Percentiles rank a stretch among this genome's conserved stretches.
These are phyloP conservation scores for Pythium sukuiense DNA, from an alignment of 352 stramenopile species.

Conservation along the genomic window DNA sequence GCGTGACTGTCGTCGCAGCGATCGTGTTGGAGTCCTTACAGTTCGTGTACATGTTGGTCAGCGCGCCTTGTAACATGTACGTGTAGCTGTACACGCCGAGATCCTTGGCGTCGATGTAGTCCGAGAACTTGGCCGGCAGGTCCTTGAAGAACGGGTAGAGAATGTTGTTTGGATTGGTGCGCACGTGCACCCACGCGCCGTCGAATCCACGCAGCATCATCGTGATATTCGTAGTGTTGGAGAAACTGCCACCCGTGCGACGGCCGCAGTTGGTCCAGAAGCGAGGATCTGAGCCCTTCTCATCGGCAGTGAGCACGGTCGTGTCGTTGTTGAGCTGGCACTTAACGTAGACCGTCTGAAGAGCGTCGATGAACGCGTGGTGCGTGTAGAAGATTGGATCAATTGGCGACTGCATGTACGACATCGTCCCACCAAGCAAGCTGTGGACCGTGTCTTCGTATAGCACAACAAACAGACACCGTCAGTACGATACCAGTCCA, in stretches of 20 bases:
- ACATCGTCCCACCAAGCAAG: conserved; percentile 18
- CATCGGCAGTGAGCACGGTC: conserved; percentile 16
- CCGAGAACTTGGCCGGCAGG: conserved; percentile 37
- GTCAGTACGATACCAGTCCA: neutral
- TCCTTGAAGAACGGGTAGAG: conserved; percentile 71
- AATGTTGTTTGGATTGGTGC: conserved; percentile 36
- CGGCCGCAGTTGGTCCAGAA: conserved; percentile 37
- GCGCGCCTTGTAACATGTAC: conserved; percentile 45
- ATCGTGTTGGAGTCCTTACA: conserved; percentile 42
- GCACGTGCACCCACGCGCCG: conserved; percentile 32
- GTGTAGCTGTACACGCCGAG: conserved; percentile 61
- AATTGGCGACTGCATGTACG: conserved; percentile 21
- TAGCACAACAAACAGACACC: neutral
- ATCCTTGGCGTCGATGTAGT: conserved; percentile 53
- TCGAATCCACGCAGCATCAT: conserved; percentile 11
- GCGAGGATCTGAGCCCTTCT: conserved; percentile 35
- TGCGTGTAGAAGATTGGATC: conserved; percentile 32
- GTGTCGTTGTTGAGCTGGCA: conserved; percentile 25
- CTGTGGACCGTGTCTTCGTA: conserved; percentile 26
- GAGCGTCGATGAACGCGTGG: conserved; percentile 25
- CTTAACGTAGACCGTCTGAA: conserved; percentile 30
- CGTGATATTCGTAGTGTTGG: conserved; percentile 5
- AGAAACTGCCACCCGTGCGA: conserved; percentile 26
- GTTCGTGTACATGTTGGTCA: conserved; percentile 50
- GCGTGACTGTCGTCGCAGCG: conserved; percentile 5